phyloP scores from a whole-genome alignment of 2,329 filamentous ascomycete species.

The Clarireedia paspali region DNA sequence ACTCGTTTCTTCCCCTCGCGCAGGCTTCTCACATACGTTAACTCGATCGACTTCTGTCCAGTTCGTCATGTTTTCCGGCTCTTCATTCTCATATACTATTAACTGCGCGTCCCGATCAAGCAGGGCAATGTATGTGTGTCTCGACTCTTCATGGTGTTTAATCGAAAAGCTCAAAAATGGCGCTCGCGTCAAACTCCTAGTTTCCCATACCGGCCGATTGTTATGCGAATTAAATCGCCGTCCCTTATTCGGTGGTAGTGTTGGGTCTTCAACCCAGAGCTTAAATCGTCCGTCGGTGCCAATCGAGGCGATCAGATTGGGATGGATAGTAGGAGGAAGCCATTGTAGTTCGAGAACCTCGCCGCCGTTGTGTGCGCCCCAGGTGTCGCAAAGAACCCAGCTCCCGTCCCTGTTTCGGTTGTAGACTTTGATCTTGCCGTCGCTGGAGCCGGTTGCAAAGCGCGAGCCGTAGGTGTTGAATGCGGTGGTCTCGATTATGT shows the following conservation, averaged over 20 bases:
- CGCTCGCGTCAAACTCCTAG: conserved; percentile 20
- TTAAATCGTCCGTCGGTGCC: conserved; percentile 86
- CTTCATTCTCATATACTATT: conserved; percentile 75
- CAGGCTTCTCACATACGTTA: conserved; percentile 61
- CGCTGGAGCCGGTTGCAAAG: conserved; percentile 83
- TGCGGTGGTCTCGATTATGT: conserved; percentile 45
- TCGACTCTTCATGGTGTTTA: conserved; percentile 69
- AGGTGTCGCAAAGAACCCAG: conserved; percentile 79
- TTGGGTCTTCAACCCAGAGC: conserved; percentile 86
- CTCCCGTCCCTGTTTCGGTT: conserved; percentile 69
- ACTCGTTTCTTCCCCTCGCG: conserved; percentile 75
- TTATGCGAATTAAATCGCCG: conserved; percentile 69
- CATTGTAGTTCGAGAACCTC: conserved; percentile 92
- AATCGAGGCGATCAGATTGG: conserved; percentile 76
- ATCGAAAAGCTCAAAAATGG: conserved; percentile 75
- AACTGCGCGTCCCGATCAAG: conserved; percentile 77
- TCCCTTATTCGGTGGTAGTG: conserved; percentile 64
- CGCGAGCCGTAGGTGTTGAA: conserved; percentile 92
- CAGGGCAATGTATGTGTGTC: conserved; percentile 78
- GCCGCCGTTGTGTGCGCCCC: conserved; percentile 82
- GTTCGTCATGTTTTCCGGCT: conserved; percentile 70
- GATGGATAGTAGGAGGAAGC: conserved; percentile 84
- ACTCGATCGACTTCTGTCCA: conserved; percentile 73
- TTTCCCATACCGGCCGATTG: conserved; percentile 49
- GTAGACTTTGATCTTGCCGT: conserved; percentile 90